phyloP scores from a whole-genome alignment of 192 early-diverging fungal species.

The Funneliformis mosseae region DNA sequence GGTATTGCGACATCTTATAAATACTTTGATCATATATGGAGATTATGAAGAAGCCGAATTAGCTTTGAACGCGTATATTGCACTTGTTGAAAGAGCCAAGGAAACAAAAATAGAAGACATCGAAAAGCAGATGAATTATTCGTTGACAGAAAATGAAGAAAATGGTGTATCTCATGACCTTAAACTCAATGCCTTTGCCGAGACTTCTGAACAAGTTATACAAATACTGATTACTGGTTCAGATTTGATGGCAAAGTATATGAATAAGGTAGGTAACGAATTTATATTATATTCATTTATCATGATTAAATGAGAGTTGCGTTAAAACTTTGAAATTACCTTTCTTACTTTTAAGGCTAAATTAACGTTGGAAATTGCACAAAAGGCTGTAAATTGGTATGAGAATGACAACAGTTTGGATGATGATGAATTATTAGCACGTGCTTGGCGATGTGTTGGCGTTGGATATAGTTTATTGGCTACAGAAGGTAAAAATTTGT shows the following conservation, averaged over 20 bases:
- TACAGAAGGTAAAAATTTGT: constrained; percentile 40
- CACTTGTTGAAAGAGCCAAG: constrained; percentile 46
- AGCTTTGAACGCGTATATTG: constrained; percentile 64
- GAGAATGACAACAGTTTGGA: background rate
- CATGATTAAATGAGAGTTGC: too few relatives aligned
- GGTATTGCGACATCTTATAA: constrained; percentile 64
- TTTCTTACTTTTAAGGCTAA: background rate
- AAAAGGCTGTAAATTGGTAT: constrained; percentile 18
- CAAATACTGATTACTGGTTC: constrained; percentile 4
- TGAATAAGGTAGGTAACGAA: constrained; percentile 16
- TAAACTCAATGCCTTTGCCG: background rate
- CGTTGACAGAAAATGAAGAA: background rate
- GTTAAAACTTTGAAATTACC: background rate
- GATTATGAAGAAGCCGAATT: constrained; percentile 78
- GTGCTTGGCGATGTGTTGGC: constrained; percentile 40
- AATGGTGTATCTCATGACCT: background rate
- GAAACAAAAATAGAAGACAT: constrained; percentile 18
- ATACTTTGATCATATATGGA: constrained; percentile 59
- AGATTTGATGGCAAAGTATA: constrained; percentile 27
- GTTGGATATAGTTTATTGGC: constrained; percentile 45
- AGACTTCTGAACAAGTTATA: constrained; percentile 2
- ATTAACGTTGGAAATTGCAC: constrained; percentile 12
- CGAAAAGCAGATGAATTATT: constrained; percentile 8
- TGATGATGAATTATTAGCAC: constrained; percentile 30
- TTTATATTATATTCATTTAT: background rate